A percentile compares a stretch with the other conserved stretches of the same genome.
Conservation (phyloP, 176 grass and related monocot genomes). For the Bolboschoenus planiculmis region DNA sequence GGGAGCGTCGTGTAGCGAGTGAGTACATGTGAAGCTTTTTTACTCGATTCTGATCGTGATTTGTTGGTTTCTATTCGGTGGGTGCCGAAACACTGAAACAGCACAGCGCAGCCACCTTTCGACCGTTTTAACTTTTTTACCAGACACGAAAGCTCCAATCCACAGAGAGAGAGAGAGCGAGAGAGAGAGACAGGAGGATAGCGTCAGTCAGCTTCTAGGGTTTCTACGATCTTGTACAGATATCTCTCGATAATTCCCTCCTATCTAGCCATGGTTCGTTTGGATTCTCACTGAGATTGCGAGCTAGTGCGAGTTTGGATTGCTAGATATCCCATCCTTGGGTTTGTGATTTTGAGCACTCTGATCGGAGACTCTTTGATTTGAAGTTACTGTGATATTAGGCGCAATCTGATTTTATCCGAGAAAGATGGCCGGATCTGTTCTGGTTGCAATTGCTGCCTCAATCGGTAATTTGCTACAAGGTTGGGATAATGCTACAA, state of each 20-base stretch:
- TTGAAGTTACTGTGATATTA: background rate
- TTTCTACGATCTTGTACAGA: background rate
- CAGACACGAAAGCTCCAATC: background rate
- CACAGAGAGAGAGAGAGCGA: background rate
- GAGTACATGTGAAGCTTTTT: background rate
- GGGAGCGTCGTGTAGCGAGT: background rate
- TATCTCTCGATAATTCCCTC: background rate
- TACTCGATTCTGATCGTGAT: background rate
- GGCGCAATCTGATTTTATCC: slow-evolving; percentile 18
- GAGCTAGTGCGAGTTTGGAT: background rate
- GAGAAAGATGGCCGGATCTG: slow-evolving; percentile 55
- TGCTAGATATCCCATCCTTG: background rate
- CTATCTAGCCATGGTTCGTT: background rate
- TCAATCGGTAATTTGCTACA: slow-evolving; percentile 78
- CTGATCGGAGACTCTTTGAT: background rate
- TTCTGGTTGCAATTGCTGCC: slow-evolving; percentile 73
- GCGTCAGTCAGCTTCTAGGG: background rate
- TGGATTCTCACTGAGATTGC: background rate
- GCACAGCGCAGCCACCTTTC: background rate
- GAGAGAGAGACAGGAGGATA: background rate
- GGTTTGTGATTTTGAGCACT: background rate
- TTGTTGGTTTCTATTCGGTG: background rate
- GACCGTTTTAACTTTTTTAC: background rate
- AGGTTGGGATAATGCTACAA: slow-evolving; percentile 90
- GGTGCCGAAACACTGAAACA: background rate